phyloP scores from a whole-genome alignment of 208 protist genomes.

The Crithidia acanthocephali region DNA sequence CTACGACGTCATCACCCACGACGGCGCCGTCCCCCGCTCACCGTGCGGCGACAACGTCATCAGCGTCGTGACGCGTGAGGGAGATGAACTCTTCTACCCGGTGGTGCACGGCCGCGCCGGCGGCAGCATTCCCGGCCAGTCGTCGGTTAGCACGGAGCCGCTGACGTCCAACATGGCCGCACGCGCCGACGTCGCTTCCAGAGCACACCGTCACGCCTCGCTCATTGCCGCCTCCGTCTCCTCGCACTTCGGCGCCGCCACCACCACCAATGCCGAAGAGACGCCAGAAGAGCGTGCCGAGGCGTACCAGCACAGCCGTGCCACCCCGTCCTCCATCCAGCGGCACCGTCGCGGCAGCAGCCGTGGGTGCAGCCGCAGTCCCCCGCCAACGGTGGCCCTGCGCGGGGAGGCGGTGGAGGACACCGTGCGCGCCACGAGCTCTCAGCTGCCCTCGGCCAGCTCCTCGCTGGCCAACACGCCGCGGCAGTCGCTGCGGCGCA shows the following conservation, averaged over 20 bases:
- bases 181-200: slow-evolving; percentile 5
- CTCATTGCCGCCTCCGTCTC: background rate
- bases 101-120: slow-evolving; percentile 35
- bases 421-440: slow-evolving; percentile 7
- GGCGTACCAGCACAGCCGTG: slow-evolving; percentile 29
- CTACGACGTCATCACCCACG: background rate
- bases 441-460: background rate
- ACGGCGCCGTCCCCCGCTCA: background rate
- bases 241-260: background rate
- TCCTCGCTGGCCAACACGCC: slow-evolving; percentile 21
- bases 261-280: slow-evolving; percentile 1
- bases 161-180: background rate
- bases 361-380: slow-evolving; percentile 1
- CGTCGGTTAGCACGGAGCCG: background rate
- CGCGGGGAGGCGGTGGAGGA: slow-evolving; percentile 32
- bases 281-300: slow-evolving; percentile 6
- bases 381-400: slow-evolving; percentile 15
- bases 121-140: slow-evolving; percentile 16
- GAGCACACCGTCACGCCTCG: slow-evolving; percentile 16
- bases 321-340: slow-evolving; percentile 28
- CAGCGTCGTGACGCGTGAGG: slow-evolving; percentile 23
- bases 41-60: slow-evolving; percentile 6
- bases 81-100: slow-evolving; percentile 27
- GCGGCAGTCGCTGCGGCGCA: slow-evolving; percentile 16
- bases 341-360: slow-evolving; percentile 21